phyloP scores from a whole-genome alignment of 495 filamentous ascomycete species.

The Podospora pseudopauciseta region DNA sequence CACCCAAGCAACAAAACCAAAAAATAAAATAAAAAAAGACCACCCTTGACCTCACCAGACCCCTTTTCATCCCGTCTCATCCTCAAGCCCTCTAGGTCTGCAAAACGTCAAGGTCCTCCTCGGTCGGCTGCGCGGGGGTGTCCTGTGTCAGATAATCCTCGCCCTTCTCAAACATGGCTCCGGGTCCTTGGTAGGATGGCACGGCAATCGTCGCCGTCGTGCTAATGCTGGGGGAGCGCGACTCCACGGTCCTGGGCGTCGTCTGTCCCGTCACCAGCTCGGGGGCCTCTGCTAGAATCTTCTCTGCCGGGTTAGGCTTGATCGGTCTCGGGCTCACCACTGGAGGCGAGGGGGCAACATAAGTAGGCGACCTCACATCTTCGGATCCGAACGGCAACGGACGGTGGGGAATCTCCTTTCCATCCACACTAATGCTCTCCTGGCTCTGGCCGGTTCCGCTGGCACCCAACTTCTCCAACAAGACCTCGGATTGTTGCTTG shows the following conservation, averaged over 20 bases:
- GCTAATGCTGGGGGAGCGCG: conserved; percentile 35
- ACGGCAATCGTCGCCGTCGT: conserved; percentile 22
- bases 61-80: not conserved
- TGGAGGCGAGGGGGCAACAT: conserved; percentile 39
- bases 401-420: conserved; percentile 39
- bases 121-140: conserved; percentile 37
- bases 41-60: not conserved
- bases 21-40: not conserved
- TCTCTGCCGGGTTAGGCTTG: conserved; percentile 37
- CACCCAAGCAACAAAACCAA: not conserved
- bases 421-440: conserved; percentile 18
- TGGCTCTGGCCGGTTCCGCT: conserved; percentile 20
- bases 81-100: conserved; percentile 31
- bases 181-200: conserved; percentile 47
- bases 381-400: conserved; percentile 49
- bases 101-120: conserved; percentile 43
- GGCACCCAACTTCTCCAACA: conserved; percentile 44
- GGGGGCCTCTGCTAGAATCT: conserved; percentile 22
- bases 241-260: conserved; percentile 26
- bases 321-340: conserved; percentile 41
- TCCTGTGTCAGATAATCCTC: conserved; percentile 35
- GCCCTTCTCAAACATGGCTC: conserved; percentile 45
- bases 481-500: conserved; percentile 56
- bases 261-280: conserved; percentile 1
- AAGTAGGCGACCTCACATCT: conserved; percentile 42